Evolutionary conservation across 139 green algal genomes (phyloP).

Genomic region (Diplosphaera chodatii): DNA sequence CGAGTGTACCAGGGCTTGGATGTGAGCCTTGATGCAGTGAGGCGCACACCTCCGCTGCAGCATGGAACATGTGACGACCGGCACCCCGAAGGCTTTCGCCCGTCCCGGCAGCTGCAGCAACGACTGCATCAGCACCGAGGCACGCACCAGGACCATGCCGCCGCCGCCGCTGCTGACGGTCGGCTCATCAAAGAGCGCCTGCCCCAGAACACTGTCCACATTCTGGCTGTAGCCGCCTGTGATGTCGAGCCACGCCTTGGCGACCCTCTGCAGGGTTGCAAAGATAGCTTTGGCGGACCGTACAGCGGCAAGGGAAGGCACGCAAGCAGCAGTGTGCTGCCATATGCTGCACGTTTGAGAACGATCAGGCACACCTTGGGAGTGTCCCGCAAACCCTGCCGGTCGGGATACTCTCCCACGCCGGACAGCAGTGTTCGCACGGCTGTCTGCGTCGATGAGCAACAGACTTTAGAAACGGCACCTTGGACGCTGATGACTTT

Average conservation of each 20-base stretch:
- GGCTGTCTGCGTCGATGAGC: slow-evolving; percentile 6
- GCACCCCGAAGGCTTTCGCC: too few species aligned
- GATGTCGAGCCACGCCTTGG: slow-evolving; percentile 81
- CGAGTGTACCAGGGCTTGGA: slow-evolving; percentile 10
- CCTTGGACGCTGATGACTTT: too few species aligned
- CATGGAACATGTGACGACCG: too few species aligned
- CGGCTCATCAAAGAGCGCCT: slow-evolving; percentile 76
- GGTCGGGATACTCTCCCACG: slow-evolving; percentile 71
- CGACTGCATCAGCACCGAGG: too few species aligned
- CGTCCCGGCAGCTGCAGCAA: too few species aligned
- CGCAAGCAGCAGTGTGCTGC: too few species aligned
- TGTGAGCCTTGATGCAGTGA: too few species aligned
- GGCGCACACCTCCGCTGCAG: too few species aligned
- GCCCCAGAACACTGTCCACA: slow-evolving; percentile 46
- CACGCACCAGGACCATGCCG: slow-evolving; percentile 24
- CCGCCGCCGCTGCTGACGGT: slow-evolving; percentile 30
- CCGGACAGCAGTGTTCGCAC: slow-evolving; percentile 59
- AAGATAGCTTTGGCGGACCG: too few species aligned
- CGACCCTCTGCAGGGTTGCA: slow-evolving; percentile 78
- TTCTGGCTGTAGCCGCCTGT: slow-evolving; percentile 55
- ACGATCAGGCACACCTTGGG: slow-evolving; percentile 58
- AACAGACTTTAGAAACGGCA: not conserved
- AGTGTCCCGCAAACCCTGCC: slow-evolving; percentile 81
- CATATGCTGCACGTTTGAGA: too few species aligned
- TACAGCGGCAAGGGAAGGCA: too few species aligned